Percentiles rank a stretch among this genome's conserved stretches.
These are phyloP conservation scores for Erigeron canadensis DNA, from an alignment of 129 eudicot species.

Conservation along the genomic window DNA sequence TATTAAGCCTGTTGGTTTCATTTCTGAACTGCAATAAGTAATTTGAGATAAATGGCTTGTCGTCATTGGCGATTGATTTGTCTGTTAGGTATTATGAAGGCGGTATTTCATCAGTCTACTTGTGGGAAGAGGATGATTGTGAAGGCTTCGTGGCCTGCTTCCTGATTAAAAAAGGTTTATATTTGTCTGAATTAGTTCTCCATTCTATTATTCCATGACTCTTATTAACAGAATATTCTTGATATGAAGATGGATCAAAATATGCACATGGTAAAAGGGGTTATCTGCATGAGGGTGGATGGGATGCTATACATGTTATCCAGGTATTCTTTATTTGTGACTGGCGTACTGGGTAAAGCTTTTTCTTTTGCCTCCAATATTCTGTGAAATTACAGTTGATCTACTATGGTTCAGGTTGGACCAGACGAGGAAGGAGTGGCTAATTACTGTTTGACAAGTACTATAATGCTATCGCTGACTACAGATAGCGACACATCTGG, in stretches of 20 bases:
- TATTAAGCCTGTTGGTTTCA: background rate
- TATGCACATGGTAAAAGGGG: conserved; percentile 92
- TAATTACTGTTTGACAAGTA: conserved; percentile 85
- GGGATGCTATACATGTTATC: conserved; percentile 99
- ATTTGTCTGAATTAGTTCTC: background rate
- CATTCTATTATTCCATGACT: background rate
- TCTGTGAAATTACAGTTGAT: background rate
- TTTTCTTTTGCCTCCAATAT: background rate
- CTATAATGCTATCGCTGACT: conserved; percentile 91
- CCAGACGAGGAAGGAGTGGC: conserved; percentile 79
- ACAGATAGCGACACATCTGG: conserved; percentile 79
- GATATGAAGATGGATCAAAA: conserved; percentile 75
- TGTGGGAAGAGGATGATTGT: conserved; percentile 94
- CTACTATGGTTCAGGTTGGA: conserved; percentile 55
- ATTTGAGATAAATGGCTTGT: conserved; percentile 18
- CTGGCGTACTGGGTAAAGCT: background rate
- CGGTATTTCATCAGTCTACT: conserved; percentile 85
- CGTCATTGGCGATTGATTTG: conserved; percentile 18
- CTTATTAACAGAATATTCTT: conserved; percentile 22
- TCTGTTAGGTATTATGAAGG: conserved; percentile 94
- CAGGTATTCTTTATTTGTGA: conserved; percentile 48
- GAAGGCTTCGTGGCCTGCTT: conserved; percentile 92
- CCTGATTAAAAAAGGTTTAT: conserved; percentile 80
- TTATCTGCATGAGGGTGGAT: conserved; percentile 84
- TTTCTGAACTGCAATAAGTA: conserved; percentile 7